Base-by-base conservation (phyloP, 345 rosid species). In the Xanthoceras sorbifolium region DNA sequence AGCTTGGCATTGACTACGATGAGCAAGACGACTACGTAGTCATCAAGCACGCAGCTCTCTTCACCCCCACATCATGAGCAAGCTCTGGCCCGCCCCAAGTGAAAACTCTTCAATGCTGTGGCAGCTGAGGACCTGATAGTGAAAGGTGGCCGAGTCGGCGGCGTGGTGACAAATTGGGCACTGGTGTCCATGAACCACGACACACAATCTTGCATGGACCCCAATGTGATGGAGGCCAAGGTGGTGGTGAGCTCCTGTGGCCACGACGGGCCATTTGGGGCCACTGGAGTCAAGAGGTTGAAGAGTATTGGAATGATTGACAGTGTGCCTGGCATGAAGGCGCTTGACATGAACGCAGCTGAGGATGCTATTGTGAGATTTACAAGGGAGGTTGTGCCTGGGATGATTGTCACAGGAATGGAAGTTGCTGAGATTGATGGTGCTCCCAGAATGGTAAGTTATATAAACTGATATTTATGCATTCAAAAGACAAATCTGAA, bases 351-450 rank as follows among this genome's bases (percentile, higher is more conserved):
- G 97, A 93, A 93, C 75, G 57, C 93, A 0, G 98, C 97, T 9
- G 97, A 96, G 82, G 99, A 96, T 69, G 97, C 98, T 25, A 96
- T 93, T 52, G 97, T 92, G 42, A 84, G 90, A 64, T 85, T 93
- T 79, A 92, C 97, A 1, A 87, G 97, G 76, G 98, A 96, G 85
- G 69, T 91, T 67, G 97, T 92, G 63, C 98, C 97, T 6, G 98
- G 97, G 15, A 93, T 96, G 98, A 92, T 93, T 60, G 92, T 93
- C 1, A 90, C 97, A 28, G 95, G 97, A 29, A 96, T 93, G 99
- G 97, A 96, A 84, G 99, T 96, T 73, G 98, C 95, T 0, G 97
- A 96, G 86, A 92, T 96, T 55, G 98, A 96, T 74, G 98, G 99
- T 1, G 81, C 98, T 20, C 97, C 95, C 1, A 86, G 99, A 83